Conservation (phyloP, 2,329 filamentous ascomycete species). For the Diplodia mutila region DNA sequence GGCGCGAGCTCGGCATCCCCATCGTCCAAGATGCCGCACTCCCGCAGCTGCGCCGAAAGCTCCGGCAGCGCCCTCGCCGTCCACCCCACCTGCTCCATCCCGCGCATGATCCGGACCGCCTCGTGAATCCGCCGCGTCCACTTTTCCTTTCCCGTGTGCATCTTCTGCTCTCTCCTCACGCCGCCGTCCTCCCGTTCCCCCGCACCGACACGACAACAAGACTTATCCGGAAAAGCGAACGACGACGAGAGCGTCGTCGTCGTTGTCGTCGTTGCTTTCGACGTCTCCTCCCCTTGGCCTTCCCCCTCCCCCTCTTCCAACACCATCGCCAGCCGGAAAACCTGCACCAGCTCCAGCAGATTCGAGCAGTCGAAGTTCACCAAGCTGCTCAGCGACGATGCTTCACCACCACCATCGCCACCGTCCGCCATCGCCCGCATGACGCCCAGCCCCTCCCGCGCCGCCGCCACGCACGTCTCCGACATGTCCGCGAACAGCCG, state of each 20-base stretch:
- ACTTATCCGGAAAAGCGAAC: not conserved
- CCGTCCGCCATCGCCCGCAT: constrained; percentile 35
- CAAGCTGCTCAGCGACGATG: constrained; percentile 36
- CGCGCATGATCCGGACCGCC: constrained; percentile 31
- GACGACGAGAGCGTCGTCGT: too few species aligned
- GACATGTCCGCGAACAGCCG: constrained; percentile 28
- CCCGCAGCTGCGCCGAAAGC: constrained; percentile 37
- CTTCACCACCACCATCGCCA: not conserved
- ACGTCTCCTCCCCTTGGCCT: not conserved
- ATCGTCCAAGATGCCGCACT: constrained; percentile 35
- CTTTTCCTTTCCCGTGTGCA: not conserved
- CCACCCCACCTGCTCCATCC: constrained; percentile 42
- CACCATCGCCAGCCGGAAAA: constrained; percentile 41
- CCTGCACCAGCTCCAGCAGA: constrained; percentile 39
- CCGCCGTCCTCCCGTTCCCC: too few species aligned
- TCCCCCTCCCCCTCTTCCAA: not conserved
- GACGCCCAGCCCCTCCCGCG: constrained; percentile 36
- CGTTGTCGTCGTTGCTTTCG: constrained; percentile 26
- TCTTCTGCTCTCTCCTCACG: too few species aligned
- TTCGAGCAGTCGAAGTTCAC: constrained; percentile 44
- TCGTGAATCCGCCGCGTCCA: constrained; percentile 35
- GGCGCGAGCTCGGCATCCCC: not conserved
- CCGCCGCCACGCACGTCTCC: not conserved
- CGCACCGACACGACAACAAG: not conserved
- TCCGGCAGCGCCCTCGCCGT: constrained; percentile 41